Evolutionary conservation across 306 rosid genomes (phyloP).

Genomic region (Mucuna pruriens): DNA sequence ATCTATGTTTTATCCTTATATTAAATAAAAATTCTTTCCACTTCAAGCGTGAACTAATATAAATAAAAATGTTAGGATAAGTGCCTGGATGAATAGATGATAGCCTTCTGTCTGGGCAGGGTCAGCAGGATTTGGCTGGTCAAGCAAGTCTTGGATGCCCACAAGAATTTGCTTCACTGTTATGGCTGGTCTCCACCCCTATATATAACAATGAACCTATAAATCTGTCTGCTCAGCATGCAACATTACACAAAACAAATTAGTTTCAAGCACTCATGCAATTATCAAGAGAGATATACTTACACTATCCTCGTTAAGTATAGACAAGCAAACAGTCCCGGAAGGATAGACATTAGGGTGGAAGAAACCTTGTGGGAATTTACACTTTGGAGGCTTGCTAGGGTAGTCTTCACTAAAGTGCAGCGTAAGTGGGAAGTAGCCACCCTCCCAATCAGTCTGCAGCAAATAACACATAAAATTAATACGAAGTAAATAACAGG

Average conservation of each 20-base stretch:
- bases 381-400: conserved; percentile 99
- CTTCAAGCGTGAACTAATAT: too few relatives aligned
- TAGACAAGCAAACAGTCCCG: conserved; percentile 94
- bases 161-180: conserved; percentile 97
- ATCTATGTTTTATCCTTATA: too few relatives aligned
- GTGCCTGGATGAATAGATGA: conserved; percentile 97
- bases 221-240: not conserved
- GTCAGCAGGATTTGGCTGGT: conserved; percentile 91
- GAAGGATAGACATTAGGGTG: conserved; percentile 98
- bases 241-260: not conserved
- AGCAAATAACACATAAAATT: conserved; percentile 28
- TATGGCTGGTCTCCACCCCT: conserved; percentile 99
- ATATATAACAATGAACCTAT: conserved; percentile 33
- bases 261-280: conserved; percentile 24
- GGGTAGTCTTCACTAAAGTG: conserved; percentile 99
- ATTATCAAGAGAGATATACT: conserved; percentile 45
- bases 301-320: conserved; percentile 97
- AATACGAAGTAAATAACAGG: conserved; percentile 15
- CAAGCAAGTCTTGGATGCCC: conserved; percentile 41
- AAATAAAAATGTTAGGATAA: not conserved
- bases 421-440: conserved; percentile 88
- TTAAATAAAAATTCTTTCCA: too few relatives aligned
- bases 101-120: conserved; percentile 99
- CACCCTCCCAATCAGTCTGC: conserved; percentile 99
- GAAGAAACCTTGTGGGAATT: conserved; percentile 94